Conservation (phyloP, 768 basidiomycete genomes). For the Sistotremastrum niveocremeum region DNA sequence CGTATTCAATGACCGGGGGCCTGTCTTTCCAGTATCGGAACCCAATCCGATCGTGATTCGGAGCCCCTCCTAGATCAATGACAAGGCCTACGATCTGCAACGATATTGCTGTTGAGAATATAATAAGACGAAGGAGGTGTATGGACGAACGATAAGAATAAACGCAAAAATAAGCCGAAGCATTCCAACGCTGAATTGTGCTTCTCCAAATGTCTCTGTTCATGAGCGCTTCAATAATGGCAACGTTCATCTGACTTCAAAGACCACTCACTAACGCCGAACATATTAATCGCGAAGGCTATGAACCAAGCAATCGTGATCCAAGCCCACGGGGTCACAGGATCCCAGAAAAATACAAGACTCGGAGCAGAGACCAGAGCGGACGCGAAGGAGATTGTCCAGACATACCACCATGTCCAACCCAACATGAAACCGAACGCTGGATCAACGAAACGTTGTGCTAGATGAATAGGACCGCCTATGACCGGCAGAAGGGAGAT, state of each 20-base stretch:
- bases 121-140: slow-evolving; percentile 32
- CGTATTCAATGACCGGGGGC: slow-evolving; percentile 72
- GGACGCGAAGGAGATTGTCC: slow-evolving; percentile 54
- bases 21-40: slow-evolving; percentile 68
- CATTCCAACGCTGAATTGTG: slow-evolving; percentile 71
- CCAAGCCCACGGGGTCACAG: slow-evolving; percentile 32
- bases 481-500: slow-evolving; percentile 64
- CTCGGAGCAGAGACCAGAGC: slow-evolving; percentile 66
- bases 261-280: slow-evolving; percentile 40
- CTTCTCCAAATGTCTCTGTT: slow-evolving; percentile 64
- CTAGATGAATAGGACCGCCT: slow-evolving; percentile 69
- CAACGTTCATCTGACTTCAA: neutral
- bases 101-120: slow-evolving; percentile 8
- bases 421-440: slow-evolving; percentile 45
- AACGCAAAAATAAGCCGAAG: too few species aligned
- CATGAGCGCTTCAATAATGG: neutral
- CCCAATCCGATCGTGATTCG: slow-evolving; percentile 48
- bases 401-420: slow-evolving; percentile 22
- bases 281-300: slow-evolving; percentile 60
- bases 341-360: slow-evolving; percentile 65
- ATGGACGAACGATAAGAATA: slow-evolving; percentile 32
- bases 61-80: slow-evolving; percentile 70
- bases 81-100: slow-evolving; percentile 42
- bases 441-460: slow-evolving; percentile 59
- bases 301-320: slow-evolving; percentile 65